Evolutionary conservation across 805 yeast genomes (phyloP).

Genomic region (Candida nonsorbophila): DNA sequence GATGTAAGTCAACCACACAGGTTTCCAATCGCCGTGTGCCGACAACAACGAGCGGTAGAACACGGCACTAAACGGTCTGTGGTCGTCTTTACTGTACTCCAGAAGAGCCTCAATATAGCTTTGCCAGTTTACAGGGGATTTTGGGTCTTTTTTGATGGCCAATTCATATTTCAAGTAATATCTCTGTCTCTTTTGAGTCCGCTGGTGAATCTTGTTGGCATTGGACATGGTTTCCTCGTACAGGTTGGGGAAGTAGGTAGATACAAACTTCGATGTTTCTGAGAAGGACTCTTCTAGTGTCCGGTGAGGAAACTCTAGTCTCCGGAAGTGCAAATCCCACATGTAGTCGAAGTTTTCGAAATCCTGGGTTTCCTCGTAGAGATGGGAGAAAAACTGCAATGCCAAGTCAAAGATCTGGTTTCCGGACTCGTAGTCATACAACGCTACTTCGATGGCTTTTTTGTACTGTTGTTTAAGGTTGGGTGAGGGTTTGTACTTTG

Average conservation of each 20-base stretch:
- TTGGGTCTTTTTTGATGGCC: slow-evolving; percentile 11
- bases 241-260: slow-evolving; percentile 16
- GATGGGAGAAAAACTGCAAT: slow-evolving; percentile 4
- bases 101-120: too few relatives aligned
- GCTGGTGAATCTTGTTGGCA: slow-evolving; percentile 26
- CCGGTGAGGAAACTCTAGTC: slow-evolving; percentile 38
- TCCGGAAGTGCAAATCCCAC: slow-evolving; percentile 17
- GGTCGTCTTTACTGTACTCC: too few relatives aligned
- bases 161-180: slow-evolving; percentile 34
- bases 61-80: too few relatives aligned
- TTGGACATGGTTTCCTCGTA: slow-evolving; percentile 32
- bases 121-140: too few relatives aligned
- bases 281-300: slow-evolving; percentile 35
- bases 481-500: too few relatives aligned
- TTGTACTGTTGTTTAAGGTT: too few relatives aligned
- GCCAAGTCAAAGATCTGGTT: not conserved
- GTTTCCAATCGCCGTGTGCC: slow-evolving; percentile 10
- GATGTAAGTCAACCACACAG: slow-evolving; percentile 25
- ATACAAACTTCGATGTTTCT: slow-evolving; percentile 35
- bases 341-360: slow-evolving; percentile 13
- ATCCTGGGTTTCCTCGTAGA: slow-evolving; percentile 2
- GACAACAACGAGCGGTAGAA: slow-evolving; percentile 25
- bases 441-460: not conserved
- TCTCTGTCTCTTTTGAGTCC: slow-evolving; percentile 20
- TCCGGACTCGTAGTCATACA: not conserved